These are phyloP conservation scores for Tulasnella sp. DNA, from an alignment of 768 basidiomycete genomes.

Conservation along the genomic window DNA sequence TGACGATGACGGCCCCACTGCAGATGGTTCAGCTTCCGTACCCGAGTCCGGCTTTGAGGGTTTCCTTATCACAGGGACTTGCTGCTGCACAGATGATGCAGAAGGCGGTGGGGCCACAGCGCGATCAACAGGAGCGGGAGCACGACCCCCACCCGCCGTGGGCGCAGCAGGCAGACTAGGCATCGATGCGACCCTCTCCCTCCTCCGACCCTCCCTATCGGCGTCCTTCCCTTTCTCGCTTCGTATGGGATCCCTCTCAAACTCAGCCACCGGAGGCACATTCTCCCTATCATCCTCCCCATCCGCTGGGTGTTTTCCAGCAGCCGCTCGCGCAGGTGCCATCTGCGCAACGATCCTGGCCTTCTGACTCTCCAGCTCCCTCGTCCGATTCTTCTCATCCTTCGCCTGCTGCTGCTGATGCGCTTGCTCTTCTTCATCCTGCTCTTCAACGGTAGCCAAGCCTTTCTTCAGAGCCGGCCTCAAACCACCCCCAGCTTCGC, in stretches of 20 bases:
- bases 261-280: constrained; percentile 22
- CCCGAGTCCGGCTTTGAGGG: constrained; percentile 27
- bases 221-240: not conserved
- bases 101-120: not conserved
- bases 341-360: constrained; percentile 90
- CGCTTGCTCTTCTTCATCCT: constrained; percentile 29
- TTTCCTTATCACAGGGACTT: not conserved
- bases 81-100: not conserved
- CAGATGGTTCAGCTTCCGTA: not conserved
- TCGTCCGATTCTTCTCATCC: constrained; percentile 23
- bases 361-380: constrained; percentile 84
- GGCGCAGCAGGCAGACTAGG: not conserved
- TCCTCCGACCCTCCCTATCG: constrained; percentile 1
- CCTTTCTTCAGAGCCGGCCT: not conserved
- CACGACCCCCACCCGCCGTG: not conserved
- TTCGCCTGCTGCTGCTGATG: not conserved
- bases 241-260: not conserved
- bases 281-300: constrained; percentile 27
- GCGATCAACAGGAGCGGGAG: no score
- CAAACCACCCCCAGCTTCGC: not conserved
- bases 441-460: constrained; percentile 30
- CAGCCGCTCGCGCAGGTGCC: constrained; percentile 36
- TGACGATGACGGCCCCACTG: constrained; percentile 14
- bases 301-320: not conserved
- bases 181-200: not conserved